These are phyloP conservation scores for Diaporthe capsici DNA, from an alignment of 2,329 filamentous ascomycete species.

Conservation along the genomic window DNA sequence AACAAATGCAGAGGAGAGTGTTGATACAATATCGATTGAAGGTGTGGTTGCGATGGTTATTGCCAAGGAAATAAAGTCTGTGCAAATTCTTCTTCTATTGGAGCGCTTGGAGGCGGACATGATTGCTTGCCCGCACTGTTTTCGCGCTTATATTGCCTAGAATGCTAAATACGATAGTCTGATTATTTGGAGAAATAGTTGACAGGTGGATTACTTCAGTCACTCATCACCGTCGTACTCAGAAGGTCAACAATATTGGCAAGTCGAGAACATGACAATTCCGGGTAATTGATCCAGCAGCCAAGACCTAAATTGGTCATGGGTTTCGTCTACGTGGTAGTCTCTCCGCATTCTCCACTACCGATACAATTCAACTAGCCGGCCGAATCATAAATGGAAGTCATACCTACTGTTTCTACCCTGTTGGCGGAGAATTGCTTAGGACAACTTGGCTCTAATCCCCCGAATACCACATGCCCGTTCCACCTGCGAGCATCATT, in stretches of 20 bases:
- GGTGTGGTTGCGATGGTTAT: not conserved
- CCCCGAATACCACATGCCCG: constrained; percentile 5
- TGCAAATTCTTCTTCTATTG: not conserved
- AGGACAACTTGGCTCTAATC: not conserved
- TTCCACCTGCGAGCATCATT: not conserved
- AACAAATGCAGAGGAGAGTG: not conserved
- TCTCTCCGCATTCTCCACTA: constrained; percentile 18
- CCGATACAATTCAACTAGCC: constrained; percentile 4
- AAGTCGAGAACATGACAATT: not conserved
- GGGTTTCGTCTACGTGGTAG: not conserved
- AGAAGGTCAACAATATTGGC: not conserved
- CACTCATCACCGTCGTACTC: not conserved
- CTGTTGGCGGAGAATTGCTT: constrained; percentile 6
- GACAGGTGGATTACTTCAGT: not conserved
- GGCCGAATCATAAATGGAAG: not conserved
- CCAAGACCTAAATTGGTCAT: constrained; percentile 18
- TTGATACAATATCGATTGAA: not conserved
- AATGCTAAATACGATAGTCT: not conserved
- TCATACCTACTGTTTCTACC: not conserved
- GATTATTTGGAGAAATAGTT: not conserved
- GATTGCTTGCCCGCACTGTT: not conserved
- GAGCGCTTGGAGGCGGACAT: not conserved
- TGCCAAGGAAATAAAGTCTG: not conserved
- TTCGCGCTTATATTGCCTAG: not conserved
- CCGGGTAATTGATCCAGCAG: not conserved